These are phyloP conservation scores for Vicia villosa DNA, from an alignment of 306 rosid genomes.

Conservation along the genomic window DNA sequence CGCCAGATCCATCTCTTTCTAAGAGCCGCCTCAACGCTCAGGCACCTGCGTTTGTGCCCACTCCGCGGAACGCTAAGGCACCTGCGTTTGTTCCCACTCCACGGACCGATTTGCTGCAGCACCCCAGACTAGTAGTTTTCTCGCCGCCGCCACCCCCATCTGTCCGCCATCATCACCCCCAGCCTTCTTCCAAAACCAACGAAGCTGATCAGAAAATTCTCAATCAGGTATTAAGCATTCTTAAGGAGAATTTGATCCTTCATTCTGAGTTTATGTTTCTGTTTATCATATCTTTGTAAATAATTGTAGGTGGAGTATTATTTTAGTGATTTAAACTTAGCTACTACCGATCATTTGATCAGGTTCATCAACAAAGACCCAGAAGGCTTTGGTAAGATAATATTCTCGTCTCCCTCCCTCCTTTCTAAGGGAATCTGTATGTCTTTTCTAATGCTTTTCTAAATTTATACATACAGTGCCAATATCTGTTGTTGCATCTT, in stretches of 20 bases:
- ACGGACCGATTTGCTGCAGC: constrained; percentile 58
- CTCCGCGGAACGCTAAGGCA: constrained; percentile 74
- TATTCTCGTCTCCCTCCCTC: constrained; percentile 25
- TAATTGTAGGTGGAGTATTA: constrained; percentile 92
- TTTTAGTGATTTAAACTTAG: constrained; percentile 93
- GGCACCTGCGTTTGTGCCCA: constrained; percentile 86
- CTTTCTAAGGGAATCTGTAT: no score
- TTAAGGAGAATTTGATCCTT: no score
- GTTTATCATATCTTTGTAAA: no score
- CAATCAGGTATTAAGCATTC: no score
- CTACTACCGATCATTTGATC: constrained; percentile 97
- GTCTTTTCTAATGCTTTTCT: no score
- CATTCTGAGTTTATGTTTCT: no score
- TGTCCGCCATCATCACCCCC: constrained; percentile 51
- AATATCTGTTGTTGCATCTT: constrained; percentile 89
- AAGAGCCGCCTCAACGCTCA: constrained; percentile 71
- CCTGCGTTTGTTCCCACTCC: constrained; percentile 77
- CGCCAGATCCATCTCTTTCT: constrained; percentile 60
- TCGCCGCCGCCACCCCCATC: no score
- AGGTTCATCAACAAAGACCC: constrained; percentile 93
- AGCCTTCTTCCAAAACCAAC: no score
- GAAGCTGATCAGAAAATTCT: no score
- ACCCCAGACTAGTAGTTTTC: no score
- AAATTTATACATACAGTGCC: no score
- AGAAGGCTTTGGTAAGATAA: constrained; percentile 82